Evolutionary conservation across 148 eudicot species (phyloP), one percentile per base, ranked within the genome.

Genomic region (Suaeda aralocaspica): DNA sequence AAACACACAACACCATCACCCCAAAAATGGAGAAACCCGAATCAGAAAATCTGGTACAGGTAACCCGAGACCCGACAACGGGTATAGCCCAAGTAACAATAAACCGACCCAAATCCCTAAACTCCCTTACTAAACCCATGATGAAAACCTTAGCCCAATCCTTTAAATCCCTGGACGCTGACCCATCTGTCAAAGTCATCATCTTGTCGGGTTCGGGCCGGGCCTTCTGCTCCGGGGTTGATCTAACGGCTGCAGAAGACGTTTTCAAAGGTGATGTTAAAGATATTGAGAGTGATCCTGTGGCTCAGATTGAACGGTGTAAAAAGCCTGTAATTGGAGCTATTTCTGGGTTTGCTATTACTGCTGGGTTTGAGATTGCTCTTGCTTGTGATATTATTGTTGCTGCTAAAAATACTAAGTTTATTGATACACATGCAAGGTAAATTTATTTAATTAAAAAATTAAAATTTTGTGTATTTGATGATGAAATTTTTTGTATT

Each of bases 321-420:
- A 59, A 77, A 70, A 94, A 91, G 73, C 89, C 89, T 29, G 91
- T 94, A 0, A 79, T 94, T 48, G 99, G 96, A 49, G 99, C 97
- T 1, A 73, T 94, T 13, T 66, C 73, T 44, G 97, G 99, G 15
- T 94, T 87, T 29, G 97, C 99, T 11, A 83, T 89, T 26, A 94
- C 99, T 15, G 99, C 84, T 46, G 99, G 99, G 19, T 89, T 94
- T 56, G 99, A 94, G 87, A 89, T 94, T 52, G 87, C 97, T n/a
- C 82, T 94, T 41, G 91, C 91, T 77, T 94, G 97, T 71, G 99
- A 89, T 81, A 45, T 94, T 1, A 25, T 91, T 46, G 82, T 94
- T 15, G 99, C 96, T 72, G 82, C 96, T 14, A 86, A 83, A 44
- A 87, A 83, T 1, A 85, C 99, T 24, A 84, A 84, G 45, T 94